Percentiles rank a stretch among this genome's conserved stretches.
phyloP scores from a whole-genome alignment of 2,329 filamentous ascomycete species.

The Penicillium sp. region DNA sequence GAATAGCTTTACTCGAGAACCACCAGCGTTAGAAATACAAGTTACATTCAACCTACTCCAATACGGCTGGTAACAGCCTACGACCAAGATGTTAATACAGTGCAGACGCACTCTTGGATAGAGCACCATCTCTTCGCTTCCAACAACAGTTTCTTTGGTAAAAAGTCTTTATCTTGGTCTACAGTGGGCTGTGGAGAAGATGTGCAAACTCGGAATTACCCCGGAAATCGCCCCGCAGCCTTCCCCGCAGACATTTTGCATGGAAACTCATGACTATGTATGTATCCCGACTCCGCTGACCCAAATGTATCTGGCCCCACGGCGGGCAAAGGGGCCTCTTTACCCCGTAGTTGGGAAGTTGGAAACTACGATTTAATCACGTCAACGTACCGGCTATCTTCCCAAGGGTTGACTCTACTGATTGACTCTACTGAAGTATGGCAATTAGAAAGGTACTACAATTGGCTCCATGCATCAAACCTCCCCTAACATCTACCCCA shows the following conservation, averaged over 20 bases:
- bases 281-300: too few relatives aligned
- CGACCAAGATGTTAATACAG: neutral
- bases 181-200: neutral
- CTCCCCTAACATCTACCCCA: neutral
- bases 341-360: neutral
- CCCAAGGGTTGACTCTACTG: neutral
- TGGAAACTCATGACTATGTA: neutral
- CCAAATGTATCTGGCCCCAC: conserved; percentile 5
- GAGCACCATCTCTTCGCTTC: conserved; percentile 29
- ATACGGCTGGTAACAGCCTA: neutral
- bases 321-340: conserved; percentile 1
- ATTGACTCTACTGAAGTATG: conserved; percentile 4
- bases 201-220: conserved; percentile 6
- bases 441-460: conserved; percentile 15
- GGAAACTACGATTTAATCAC: neutral
- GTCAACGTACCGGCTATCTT: neutral
- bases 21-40: too few relatives aligned
- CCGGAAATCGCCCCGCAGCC: conserved; percentile 2
- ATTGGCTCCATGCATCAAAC: neutral
- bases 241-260: neutral
- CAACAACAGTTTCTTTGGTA: conserved; percentile 35
- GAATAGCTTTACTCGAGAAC: too few relatives aligned
- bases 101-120: conserved; percentile 24
- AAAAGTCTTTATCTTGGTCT: neutral
- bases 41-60: too few relatives aligned